Evolutionary conservation across 2,329 filamentous ascomycete species (phyloP), one percentile per base, ranked within the genome.

Genomic region (Ophiostoma piceae): DNA sequence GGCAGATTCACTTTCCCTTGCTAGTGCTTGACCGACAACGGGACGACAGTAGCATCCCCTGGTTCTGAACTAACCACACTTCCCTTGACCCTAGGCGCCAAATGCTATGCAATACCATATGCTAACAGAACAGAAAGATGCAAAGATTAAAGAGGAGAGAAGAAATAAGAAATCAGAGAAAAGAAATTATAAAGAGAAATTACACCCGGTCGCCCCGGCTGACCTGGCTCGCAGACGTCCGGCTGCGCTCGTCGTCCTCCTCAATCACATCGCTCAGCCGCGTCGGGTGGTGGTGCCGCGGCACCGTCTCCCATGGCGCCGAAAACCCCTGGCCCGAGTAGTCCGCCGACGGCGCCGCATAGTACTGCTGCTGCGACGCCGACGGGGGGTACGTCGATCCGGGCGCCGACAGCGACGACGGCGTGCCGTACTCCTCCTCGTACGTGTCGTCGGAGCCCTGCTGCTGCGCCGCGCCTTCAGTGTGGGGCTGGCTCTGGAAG

Each of bases 231-330:
- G 88, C 88, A 74, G 90, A 91, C 16, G 90, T 92, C 29, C 90
- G 86, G 77, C 90, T 92, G 67, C 88, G 84, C 79, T 96, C 92
- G 74, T 95, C 92, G 73, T 96, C 90, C 76, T 92, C 92, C 76
- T 93, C 90, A 39, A 95, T 84, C 37, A 97, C 93, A 79, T 96
- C 93, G 78, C 92, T 96, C 73, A 97, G 82, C 70, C 94, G 84
- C 9, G 93, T 96, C 0, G 93, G 93, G 79, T 97, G 92, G 74
- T 95, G 92, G 78, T 96, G 93, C 70, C 88, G 85, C 32, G 90
- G 89, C 5, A 74, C 51, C n/a, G 82, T 81, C 73, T 95, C 91
- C 92, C 92, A 96, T 19, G 87, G 89, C 2, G 88, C 84, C 1
- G 86, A 85, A 78, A 89, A 92, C 29, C 85, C 88, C 64, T 86